A percentile compares a stretch with the other conserved stretches of the same genome.
Conservation (phyloP, 352 stramenopile genomes). For the Pythium brassicae region DNA sequence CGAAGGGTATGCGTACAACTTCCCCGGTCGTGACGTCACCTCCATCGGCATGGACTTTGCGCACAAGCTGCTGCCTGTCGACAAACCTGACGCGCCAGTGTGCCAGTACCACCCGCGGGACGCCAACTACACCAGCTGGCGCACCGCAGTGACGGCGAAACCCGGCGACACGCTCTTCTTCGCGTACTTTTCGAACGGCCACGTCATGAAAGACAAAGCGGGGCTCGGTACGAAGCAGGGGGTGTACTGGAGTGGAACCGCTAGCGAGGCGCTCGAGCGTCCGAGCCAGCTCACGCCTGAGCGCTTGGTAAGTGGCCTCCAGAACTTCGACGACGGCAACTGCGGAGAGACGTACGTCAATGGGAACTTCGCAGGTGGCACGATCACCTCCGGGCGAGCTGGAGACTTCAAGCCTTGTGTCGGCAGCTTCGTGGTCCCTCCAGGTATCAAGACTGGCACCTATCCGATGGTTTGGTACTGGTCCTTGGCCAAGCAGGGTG, state of each 20-base stretch:
- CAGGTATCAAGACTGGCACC: slow-evolving; percentile 33
- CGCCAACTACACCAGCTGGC: slow-evolving; percentile 25
- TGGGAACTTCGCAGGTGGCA: slow-evolving; percentile 25
- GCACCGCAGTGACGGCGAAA: slow-evolving; percentile 29
- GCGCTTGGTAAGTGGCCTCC: slow-evolving; percentile 56
- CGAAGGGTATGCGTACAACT: slow-evolving; percentile 65
- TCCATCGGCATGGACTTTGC: slow-evolving; percentile 33
- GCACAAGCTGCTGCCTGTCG: slow-evolving; percentile 55
- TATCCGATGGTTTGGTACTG: slow-evolving; percentile 76
- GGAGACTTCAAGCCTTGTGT: slow-evolving; percentile 63
- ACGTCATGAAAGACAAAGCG: slow-evolving; percentile 57
- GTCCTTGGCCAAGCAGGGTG: slow-evolving; percentile 35
- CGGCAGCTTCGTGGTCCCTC: slow-evolving; percentile 42
- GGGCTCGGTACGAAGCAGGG: slow-evolving; percentile 51
- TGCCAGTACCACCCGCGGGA: slow-evolving; percentile 25
- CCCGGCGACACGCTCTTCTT: slow-evolving; percentile 45
- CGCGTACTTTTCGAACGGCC: slow-evolving; percentile 59
- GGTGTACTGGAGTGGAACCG: slow-evolving; percentile 51
- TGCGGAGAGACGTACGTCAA: slow-evolving; percentile 48
- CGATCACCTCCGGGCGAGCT: slow-evolving; percentile 30
- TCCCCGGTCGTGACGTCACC: slow-evolving; percentile 37
- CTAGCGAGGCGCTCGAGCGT: slow-evolving; percentile 28
- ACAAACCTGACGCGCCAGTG: slow-evolving; percentile 32
- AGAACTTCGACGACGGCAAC: slow-evolving; percentile 69
- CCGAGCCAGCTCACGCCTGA: slow-evolving; percentile 48